Conservation (phyloP, 73 alveolate genomes). For the Paramecium sonneborni region DNA sequence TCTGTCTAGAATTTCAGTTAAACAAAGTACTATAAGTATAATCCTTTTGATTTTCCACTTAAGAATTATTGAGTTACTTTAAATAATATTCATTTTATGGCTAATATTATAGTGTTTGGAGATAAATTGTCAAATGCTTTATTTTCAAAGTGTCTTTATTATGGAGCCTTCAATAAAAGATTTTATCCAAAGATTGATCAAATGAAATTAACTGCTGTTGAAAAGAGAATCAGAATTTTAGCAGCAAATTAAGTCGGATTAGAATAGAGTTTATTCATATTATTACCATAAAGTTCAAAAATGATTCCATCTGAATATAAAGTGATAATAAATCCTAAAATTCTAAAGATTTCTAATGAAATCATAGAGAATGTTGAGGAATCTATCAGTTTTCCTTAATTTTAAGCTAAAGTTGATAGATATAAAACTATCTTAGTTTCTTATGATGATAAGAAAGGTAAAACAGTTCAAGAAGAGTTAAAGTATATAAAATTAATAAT, state of each 20-base stretch:
- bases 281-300: neutral
- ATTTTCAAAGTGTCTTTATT: neutral
- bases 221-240: neutral
- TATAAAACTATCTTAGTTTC: neutral
- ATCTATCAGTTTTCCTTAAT: neutral
- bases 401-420: neutral
- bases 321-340: neutral
- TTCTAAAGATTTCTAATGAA: neutral
- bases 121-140: neutral
- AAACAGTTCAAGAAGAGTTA: neutral
- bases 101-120: conserved; percentile 17
- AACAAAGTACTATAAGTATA: neutral
- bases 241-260: neutral
- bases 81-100: conserved; percentile 16
- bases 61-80: neutral
- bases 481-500: neutral
- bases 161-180: conserved; percentile 21
- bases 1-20: neutral
- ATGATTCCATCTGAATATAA: neutral
- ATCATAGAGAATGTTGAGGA: neutral
- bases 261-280: neutral
- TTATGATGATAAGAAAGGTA: neutral
- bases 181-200: neutral
- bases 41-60: conserved; percentile 13
- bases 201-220: neutral